phyloP scores from a whole-genome alignment of 805 yeast genomes.

The Hanseniaspora clermontiae region DNA sequence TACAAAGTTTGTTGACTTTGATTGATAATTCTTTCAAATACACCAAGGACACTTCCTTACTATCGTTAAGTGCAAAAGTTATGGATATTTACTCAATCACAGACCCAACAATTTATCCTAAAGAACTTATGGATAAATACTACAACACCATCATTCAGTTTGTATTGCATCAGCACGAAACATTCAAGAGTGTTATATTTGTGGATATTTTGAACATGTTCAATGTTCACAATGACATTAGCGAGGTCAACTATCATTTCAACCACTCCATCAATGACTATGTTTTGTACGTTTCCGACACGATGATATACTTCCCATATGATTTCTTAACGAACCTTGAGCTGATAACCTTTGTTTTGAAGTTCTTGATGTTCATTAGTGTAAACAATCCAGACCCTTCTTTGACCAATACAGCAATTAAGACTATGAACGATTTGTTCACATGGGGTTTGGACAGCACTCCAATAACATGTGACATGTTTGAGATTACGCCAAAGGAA shows the following conservation, averaged over 20 bases:
- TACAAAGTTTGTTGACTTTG: conserved; percentile 52
- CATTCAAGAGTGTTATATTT: conserved; percentile 3
- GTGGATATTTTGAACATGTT: background rate
- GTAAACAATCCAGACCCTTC: conserved; percentile 44
- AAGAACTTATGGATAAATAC: background rate
- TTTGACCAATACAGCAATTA: conserved; percentile 27
- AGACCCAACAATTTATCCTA: conserved; percentile 1
- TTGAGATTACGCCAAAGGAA: conserved; percentile 41
- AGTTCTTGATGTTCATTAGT: conserved; percentile 38
- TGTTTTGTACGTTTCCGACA: conserved; percentile 65
- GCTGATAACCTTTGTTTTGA: conserved; percentile 40
- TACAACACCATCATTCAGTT: background rate
- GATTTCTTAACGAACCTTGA: conserved; percentile 28
- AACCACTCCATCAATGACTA: conserved; percentile 72
- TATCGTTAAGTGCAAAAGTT: conserved; percentile 80
- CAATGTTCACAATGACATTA: background rate
- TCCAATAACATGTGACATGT: conserved; percentile 54
- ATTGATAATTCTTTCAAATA: conserved; percentile 57
- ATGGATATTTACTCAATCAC: conserved; percentile 44
- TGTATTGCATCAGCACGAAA: background rate
- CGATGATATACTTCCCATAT: conserved; percentile 54
- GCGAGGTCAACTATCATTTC: conserved; percentile 11
- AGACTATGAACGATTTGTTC: conserved; percentile 66
- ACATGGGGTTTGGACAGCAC: conserved; percentile 77
- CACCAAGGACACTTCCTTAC: conserved; percentile 65